Evolutionary conservation across 148 eudicot genomes (phyloP).

Genomic region (Chenopodium album): DNA sequence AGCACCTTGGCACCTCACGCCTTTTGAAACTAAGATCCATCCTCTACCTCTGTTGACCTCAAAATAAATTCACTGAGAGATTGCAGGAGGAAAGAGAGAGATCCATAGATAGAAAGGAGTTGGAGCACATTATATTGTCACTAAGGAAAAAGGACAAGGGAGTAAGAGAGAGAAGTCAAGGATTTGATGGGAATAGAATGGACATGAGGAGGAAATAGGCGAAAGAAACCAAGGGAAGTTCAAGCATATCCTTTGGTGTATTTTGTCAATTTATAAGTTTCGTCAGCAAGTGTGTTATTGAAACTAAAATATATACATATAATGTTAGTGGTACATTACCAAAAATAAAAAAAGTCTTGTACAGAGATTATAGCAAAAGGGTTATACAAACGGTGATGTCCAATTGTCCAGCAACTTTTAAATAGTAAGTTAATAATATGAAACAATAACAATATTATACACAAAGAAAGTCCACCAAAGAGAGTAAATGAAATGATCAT

Average conservation of each 20-base stretch:
- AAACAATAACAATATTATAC: background rate
- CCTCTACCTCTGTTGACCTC: background rate
- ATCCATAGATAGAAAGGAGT: background rate
- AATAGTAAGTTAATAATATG: background rate
- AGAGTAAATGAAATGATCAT: background rate
- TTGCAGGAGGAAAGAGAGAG: background rate
- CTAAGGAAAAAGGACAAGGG: background rate
- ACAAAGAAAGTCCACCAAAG: background rate
- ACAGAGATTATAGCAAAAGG: too few species aligned
- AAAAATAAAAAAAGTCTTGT: too few species aligned
- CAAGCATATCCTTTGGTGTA: too few species aligned
- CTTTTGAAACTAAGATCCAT: too few species aligned
- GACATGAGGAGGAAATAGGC: background rate
- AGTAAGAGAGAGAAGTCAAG: background rate
- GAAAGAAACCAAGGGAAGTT: background rate
- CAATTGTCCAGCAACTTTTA: background rate
- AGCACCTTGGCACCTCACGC: too few species aligned
- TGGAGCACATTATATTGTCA: background rate
- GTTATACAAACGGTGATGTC: background rate
- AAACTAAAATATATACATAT: background rate
- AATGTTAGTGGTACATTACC: background rate
- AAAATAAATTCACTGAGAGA: background rate
- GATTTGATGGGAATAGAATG: background rate
- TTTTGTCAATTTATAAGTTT: background rate
- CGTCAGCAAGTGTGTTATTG: background rate